Conservation (phyloP, 2,329 filamentous ascomycete species). For the Lizonia empirigonia region DNA sequence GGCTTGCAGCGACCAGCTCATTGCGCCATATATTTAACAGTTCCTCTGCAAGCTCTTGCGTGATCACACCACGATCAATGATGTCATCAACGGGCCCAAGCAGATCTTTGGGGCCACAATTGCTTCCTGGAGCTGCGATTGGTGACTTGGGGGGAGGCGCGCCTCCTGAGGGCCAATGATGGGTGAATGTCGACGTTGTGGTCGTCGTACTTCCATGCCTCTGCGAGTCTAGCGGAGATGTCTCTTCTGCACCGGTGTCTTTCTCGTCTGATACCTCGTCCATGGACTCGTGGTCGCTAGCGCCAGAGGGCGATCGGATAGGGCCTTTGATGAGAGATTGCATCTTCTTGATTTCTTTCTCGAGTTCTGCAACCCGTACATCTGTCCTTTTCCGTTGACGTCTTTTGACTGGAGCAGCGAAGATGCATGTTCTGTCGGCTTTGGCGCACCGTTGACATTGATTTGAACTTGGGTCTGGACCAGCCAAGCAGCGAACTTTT, state of each 20-base stretch:
- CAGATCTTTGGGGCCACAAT: conserved; percentile 25
- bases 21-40: conserved; percentile 40
- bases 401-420: conserved; percentile 45
- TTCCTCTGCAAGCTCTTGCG: conserved; percentile 35
- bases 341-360: conserved; percentile 46
- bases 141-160: conserved; percentile 11
- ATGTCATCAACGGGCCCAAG: conserved; percentile 41
- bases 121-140: conserved; percentile 1
- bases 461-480: conserved; percentile 30
- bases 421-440: conserved; percentile 40
- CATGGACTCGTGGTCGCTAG: conserved; percentile 37
- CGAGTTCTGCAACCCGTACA: conserved; percentile 45
- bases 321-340: conserved; percentile 37
- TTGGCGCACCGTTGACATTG: conserved; percentile 47
- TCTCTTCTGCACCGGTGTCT: conserved; percentile 21
- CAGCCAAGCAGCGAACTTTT: conserved; percentile 43
- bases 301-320: conserved; percentile 29
- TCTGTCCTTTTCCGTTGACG: conserved; percentile 46
- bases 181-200: conserved; percentile 12
- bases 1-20: conserved; percentile 37
- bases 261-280: conserved; percentile 35
- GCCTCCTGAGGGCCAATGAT: conserved; percentile 13
- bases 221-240: conserved; percentile 18
- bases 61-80: conserved; percentile 42
- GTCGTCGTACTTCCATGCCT: conserved; percentile 19